Evolutionary conservation across 2,329 filamentous ascomycete species (phyloP).

Genomic region (Sclerotinia subarctica): DNA sequence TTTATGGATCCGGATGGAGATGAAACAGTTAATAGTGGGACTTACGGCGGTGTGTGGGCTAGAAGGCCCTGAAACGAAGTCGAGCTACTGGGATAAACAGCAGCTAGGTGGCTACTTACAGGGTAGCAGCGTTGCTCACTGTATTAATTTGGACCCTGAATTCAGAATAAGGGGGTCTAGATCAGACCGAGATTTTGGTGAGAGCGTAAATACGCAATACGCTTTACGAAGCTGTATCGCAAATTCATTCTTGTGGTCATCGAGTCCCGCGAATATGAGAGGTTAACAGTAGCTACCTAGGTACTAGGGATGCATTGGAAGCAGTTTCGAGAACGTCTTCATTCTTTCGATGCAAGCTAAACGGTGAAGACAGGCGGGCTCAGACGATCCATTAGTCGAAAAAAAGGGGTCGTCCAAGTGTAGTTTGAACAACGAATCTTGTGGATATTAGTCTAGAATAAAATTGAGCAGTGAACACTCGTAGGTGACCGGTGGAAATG

Average conservation of each 20-base stretch:
- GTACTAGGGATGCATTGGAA: neutral
- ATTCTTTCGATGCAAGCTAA: neutral
- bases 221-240: neutral
- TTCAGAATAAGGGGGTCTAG: constrained; percentile 5
- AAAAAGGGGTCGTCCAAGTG: neutral
- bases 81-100: neutral
- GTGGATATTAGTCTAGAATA: neutral
- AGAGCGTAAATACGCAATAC: too few species aligned
- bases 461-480: neutral
- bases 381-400: neutral
- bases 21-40: constrained; percentile 13
- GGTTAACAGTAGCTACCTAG: too few species aligned
- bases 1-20: neutral
- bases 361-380: neutral
- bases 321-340: neutral
- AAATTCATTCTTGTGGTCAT: neutral
- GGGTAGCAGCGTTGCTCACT: neutral
- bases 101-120: neutral
- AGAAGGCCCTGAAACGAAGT: neutral
- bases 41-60: constrained; percentile 3
- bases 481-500: neutral
- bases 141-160: neutral
- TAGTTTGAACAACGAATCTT: neutral
- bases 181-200: neutral
- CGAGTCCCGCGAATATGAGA: neutral